phyloP scores from a whole-genome alignment of 208 protist genomes.

The Crithidia thermophila region DNA sequence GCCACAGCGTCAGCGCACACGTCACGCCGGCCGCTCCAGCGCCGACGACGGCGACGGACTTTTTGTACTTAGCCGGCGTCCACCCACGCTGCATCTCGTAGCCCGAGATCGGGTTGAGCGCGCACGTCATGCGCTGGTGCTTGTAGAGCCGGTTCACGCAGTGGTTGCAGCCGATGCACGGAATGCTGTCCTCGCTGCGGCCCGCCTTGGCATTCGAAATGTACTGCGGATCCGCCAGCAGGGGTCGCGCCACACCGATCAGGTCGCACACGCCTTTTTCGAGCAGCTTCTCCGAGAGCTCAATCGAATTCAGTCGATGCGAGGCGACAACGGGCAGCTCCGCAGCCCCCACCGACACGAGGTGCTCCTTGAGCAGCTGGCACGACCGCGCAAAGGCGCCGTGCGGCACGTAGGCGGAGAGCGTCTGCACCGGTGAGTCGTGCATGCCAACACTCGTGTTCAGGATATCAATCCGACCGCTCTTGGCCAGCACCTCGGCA shows the following conservation, averaged over 20 bases:
- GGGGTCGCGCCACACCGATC: conserved; percentile 88
- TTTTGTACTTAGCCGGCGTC: conserved; percentile 53
- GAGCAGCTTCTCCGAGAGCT: conserved; percentile 80
- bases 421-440: conserved; percentile 94
- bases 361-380: conserved; percentile 58
- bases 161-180: conserved; percentile 96
- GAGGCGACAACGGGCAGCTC: conserved; percentile 88
- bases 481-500: conserved; percentile 73
- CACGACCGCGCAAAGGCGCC: conserved; percentile 86
- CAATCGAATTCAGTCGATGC: conserved; percentile 91
- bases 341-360: conserved; percentile 30
- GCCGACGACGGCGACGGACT: conserved; percentile 90
- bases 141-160: conserved; percentile 94
- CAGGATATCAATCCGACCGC: conserved; percentile 86
- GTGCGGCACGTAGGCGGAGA: conserved; percentile 91
- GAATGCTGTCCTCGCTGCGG: conserved; percentile 75
- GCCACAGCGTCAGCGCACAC: conserved; percentile 88
- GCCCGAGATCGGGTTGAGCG: conserved; percentile 91
- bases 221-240: conserved; percentile 93
- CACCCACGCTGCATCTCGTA: conserved; percentile 87
- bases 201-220: conserved; percentile 79
- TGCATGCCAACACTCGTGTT: conserved; percentile 97
- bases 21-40: conserved; percentile 91
- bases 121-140: conserved; percentile 87
- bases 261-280: conserved; percentile 83